A percentile compares a stretch with the other conserved stretches of the same genome.
Evolutionary conservation across 2,329 filamentous ascomycete species (phyloP).

Genomic region (Ophiocordyceps sinensis): DNA sequence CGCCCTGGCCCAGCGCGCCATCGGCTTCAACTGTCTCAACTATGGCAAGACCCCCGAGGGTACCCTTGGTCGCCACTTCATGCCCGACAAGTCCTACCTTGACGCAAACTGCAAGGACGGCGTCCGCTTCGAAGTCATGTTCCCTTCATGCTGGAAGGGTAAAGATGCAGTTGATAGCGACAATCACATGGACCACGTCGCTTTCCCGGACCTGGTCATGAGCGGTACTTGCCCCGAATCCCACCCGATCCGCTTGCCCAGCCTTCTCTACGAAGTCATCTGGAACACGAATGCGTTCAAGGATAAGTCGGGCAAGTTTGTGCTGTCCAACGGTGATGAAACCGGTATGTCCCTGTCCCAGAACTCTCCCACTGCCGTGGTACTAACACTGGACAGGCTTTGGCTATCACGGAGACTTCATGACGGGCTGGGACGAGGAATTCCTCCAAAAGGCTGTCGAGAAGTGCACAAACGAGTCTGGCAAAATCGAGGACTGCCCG

Average conservation of each 20-base stretch:
- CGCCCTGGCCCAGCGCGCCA: constrained; percentile 60
- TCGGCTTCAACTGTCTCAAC: constrained; percentile 94
- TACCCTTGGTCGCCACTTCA: constrained; percentile 65
- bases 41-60: constrained; percentile 53
- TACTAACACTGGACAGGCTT: constrained; percentile 32
- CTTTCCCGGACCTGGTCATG: constrained; percentile 65
- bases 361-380: neutral
- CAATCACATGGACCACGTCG: constrained; percentile 53
- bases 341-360: constrained; percentile 36
- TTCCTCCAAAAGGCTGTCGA: constrained; percentile 61
- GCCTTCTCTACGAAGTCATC: constrained; percentile 76
- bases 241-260: constrained; percentile 53
- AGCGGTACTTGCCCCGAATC: constrained; percentile 59
- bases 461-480: constrained; percentile 57
- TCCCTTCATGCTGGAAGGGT: constrained; percentile 83
- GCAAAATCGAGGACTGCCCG: constrained; percentile 57
- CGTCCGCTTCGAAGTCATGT: constrained; percentile 70
- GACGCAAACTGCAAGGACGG: constrained; percentile 74
- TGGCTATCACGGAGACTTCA: constrained; percentile 69
- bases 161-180: constrained; percentile 40
- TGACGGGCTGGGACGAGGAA: constrained; percentile 58
- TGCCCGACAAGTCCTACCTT: constrained; percentile 67
- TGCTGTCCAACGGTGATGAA: constrained; percentile 65
- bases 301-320: constrained; percentile 51
- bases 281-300: constrained; percentile 57